Conservation (phyloP, 176 grass and related monocot genomes). For the Rhynchospora breviuscula region DNA sequence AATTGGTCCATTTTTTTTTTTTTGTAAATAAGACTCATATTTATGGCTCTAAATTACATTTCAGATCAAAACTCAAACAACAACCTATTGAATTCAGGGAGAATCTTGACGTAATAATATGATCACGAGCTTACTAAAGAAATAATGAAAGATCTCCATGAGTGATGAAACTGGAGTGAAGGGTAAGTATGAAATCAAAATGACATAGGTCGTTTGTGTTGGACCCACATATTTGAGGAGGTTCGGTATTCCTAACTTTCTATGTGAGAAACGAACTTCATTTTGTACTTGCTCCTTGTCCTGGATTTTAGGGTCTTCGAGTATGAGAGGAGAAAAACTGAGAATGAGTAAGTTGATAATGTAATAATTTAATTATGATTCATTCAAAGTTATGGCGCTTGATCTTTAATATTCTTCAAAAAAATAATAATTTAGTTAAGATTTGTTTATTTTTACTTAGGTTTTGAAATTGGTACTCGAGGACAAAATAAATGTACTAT, state of each 20-base stretch:
- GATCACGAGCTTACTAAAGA: background rate
- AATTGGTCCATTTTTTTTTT: too few species aligned
- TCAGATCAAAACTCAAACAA: background rate
- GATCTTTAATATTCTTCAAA: too few species aligned
- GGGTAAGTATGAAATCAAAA: background rate
- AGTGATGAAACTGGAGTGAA: conserved; percentile 3
- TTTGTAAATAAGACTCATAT: too few species aligned
- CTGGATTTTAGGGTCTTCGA: too few species aligned
- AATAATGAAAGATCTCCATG: background rate
- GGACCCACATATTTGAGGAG: conserved; percentile 23
- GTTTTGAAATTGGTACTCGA: too few species aligned
- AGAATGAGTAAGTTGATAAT: too few species aligned
- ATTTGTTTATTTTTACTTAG: too few species aligned
- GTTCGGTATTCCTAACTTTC: conserved; percentile 29
- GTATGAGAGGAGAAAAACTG: too few species aligned
- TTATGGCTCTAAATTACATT: background rate
- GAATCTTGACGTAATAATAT: background rate
- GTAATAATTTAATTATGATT: too few species aligned
- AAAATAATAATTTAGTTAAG: too few species aligned
- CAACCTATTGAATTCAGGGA: background rate
- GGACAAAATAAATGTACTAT: too few species aligned
- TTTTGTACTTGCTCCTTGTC: background rate
- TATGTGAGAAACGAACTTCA: background rate
- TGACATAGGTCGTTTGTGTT: background rate
- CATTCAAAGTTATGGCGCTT: too few species aligned